phyloP scores from a whole-genome alignment of 371 early-diverging fungal genomes.

The Mortierella sp. region DNA sequence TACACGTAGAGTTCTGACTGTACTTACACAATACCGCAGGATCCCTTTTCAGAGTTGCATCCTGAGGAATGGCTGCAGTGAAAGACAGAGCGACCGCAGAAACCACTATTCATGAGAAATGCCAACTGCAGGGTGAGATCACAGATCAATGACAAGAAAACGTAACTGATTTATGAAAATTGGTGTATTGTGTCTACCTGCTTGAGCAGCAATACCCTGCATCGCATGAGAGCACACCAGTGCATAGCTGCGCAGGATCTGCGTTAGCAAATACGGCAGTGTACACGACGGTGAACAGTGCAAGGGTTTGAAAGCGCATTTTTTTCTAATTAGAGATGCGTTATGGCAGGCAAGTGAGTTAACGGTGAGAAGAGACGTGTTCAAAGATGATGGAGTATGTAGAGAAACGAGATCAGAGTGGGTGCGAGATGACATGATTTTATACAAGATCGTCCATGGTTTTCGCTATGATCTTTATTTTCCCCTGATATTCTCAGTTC shows the following conservation, averaged over 20 bases:
- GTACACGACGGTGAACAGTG: conserved; percentile 15
- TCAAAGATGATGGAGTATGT: too few relatives aligned
- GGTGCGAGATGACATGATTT: too few relatives aligned
- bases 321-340: not conserved
- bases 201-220: conserved; percentile 48
- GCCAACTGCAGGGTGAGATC: too few relatives aligned
- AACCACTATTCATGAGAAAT: conserved; percentile 17
- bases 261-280: conserved; percentile 21
- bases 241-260: conserved; percentile 22
- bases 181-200: conserved; percentile 15
- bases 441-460: too few relatives aligned
- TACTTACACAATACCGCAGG: conserved; percentile 49
- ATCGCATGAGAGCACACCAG: conserved; percentile 27
- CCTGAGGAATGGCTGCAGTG: conserved; percentile 39
- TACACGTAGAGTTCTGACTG: not conserved
- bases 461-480: too few relatives aligned
- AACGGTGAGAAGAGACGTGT: too few relatives aligned
- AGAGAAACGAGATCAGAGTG: not conserved
- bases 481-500: conserved; percentile 10
- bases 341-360: not conserved
- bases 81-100: conserved; percentile 39
- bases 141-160: too few relatives aligned
- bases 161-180: too few relatives aligned
- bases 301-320: conserved; percentile 27
- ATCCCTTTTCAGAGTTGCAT: conserved; percentile 38